phyloP scores from a whole-genome alignment of 73 alveolate genomes.

The Urostyla sp. region DNA sequence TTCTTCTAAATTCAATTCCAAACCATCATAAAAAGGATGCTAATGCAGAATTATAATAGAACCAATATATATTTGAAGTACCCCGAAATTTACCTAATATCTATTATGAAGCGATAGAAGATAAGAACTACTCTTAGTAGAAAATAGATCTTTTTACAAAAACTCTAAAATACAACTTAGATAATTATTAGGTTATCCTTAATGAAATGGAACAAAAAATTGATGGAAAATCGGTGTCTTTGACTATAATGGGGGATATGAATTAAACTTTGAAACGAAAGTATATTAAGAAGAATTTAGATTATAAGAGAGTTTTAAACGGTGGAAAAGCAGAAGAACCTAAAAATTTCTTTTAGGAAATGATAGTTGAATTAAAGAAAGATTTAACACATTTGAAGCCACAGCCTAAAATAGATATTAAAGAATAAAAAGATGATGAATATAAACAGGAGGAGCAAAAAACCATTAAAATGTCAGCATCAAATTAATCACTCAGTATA shows the following conservation, averaged over 20 bases:
- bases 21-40: not conserved
- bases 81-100: slow-evolving; percentile 19
- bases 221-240: slow-evolving; percentile 37
- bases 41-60: not conserved
- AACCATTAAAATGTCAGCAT: not conserved
- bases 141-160: slow-evolving; percentile 35
- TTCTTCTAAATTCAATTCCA: not conserved
- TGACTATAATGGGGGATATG: slow-evolving; percentile 50
- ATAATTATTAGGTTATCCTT: not conserved
- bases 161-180: slow-evolving; percentile 18
- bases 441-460: slow-evolving; percentile 14
- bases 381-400: not conserved
- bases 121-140: slow-evolving; percentile 31
- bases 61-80: not conserved
- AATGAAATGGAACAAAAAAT: not conserved
- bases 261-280: slow-evolving; percentile 36
- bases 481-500: not conserved
- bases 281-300: slow-evolving; percentile 43
- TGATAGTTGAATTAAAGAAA: slow-evolving; percentile 11
- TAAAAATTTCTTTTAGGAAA: not conserved
- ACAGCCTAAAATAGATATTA: not conserved
- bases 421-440: not conserved
- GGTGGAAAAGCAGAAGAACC: slow-evolving; percentile 34
- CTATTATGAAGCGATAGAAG: slow-evolving; percentile 44
- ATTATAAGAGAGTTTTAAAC: slow-evolving; percentile 30